These are phyloP conservation scores for Terana coerulea DNA, from an alignment of 768 basidiomycete genomes.

Conservation along the genomic window DNA sequence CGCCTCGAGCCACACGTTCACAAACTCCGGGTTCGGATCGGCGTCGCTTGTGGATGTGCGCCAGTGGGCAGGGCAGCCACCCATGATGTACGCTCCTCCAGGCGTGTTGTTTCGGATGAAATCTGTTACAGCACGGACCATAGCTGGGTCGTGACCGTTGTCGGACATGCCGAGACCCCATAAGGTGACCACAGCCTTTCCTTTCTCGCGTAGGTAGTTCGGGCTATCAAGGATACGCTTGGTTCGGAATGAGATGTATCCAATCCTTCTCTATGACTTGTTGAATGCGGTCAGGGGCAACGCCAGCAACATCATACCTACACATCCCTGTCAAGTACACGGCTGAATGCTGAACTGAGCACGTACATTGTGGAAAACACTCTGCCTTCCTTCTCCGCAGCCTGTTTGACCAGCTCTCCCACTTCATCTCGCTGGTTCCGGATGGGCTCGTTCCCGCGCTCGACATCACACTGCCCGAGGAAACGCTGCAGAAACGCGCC, in stretches of 20 bases:
- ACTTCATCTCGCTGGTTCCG: conserved; percentile 68
- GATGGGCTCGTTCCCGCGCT: conserved; percentile 52
- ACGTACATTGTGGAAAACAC: conserved; percentile 83
- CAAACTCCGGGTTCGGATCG: conserved; percentile 61
- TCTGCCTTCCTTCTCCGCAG: conserved; percentile 75
- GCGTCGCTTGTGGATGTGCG: conserved; percentile 67
- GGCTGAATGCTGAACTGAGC: neutral
- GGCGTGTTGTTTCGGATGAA: conserved; percentile 63
- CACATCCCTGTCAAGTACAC: neutral
- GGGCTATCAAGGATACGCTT: conserved; percentile 66
- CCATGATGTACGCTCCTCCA: conserved; percentile 72
- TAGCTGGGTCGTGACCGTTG: conserved; percentile 56
- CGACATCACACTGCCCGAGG: conserved; percentile 57
- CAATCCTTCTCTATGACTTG: conserved; percentile 68
- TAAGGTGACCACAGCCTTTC: conserved; percentile 65
- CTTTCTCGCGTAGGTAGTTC: conserved; percentile 67
- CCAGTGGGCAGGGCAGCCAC: conserved; percentile 72
- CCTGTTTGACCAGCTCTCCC: conserved; percentile 64
- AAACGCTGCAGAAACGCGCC: conserved; percentile 83
- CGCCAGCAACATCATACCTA: conserved; percentile 84
- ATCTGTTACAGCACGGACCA: conserved; percentile 49
- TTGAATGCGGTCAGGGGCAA: conserved; percentile 67
- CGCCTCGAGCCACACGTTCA: conserved; percentile 68
- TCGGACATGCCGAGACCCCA: conserved; percentile 78
- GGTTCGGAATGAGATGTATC: conserved; percentile 60